A percentile compares a stretch with the other conserved stretches of the same genome.
Conservation (phyloP, 441 rosid species). For the Populus hybrid region DNA sequence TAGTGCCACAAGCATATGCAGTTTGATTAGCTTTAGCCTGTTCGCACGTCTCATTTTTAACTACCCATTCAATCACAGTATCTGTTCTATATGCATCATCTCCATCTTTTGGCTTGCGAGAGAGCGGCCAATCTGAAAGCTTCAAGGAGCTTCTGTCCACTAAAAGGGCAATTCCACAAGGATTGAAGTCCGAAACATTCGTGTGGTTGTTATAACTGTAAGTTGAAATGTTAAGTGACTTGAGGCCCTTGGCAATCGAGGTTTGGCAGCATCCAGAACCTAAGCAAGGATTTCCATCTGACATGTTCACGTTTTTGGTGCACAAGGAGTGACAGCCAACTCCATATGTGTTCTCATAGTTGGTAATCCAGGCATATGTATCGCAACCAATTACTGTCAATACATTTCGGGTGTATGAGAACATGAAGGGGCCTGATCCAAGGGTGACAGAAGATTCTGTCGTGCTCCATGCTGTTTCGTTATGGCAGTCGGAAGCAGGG, state of each 20-base stretch:
- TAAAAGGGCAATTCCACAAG: constrained; percentile 1
- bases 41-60: background rate
- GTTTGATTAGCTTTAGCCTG: background rate
- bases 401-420: background rate
- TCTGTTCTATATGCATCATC: background rate
- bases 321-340: background rate
- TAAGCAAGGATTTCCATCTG: background rate
- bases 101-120: background rate
- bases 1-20: too few species aligned
- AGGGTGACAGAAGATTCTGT: too few species aligned
- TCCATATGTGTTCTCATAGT: too few species aligned
- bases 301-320: background rate
- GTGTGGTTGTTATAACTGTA: background rate
- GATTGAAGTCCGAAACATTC: background rate
- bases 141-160: constrained; percentile 4
- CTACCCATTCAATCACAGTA: constrained; percentile 19
- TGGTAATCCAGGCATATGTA: background rate
- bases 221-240: background rate
- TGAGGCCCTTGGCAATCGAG: too few species aligned
- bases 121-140: background rate
- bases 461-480: accelerated
- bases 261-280: background rate
- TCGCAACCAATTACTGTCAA: background rate
- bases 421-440: too few species aligned
- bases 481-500: background rate